phyloP scores from a whole-genome alignment of 2,329 filamentous ascomycete species.

The Fonsecaea pedrosoi region DNA sequence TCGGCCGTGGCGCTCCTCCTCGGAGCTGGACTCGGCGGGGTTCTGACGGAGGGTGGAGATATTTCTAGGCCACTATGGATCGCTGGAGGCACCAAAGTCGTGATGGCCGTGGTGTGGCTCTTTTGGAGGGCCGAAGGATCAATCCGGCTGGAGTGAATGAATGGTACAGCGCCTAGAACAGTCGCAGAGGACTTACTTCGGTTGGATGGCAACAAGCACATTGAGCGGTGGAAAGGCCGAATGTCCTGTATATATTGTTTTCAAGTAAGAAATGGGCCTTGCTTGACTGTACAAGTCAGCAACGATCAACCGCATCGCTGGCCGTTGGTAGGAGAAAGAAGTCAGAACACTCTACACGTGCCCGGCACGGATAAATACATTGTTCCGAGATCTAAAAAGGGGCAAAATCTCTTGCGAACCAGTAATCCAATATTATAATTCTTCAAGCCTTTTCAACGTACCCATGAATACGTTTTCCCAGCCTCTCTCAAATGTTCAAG shows the following conservation, averaged over 20 bases:
- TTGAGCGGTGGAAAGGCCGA: neutral
- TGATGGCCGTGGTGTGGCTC: slow-evolving; percentile 48
- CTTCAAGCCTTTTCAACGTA: neutral
- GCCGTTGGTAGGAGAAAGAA: neutral
- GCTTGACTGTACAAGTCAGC: neutral
- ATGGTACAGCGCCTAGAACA: neutral
- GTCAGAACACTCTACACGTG: neutral
- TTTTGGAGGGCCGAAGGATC: slow-evolving; percentile 45
- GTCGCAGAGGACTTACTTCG: neutral
- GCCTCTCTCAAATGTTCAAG: neutral
- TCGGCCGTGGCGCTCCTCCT: slow-evolving; percentile 47
- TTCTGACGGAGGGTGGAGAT: slow-evolving; percentile 49
- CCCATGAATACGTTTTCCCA: slow-evolving; percentile 15
- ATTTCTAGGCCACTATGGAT: slow-evolving; percentile 53
- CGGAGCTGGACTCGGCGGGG: slow-evolving; percentile 51
- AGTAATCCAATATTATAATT: neutral
- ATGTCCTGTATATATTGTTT: slow-evolving; percentile 1
- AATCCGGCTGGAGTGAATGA: slow-evolving; percentile 29
- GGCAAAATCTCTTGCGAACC: neutral
- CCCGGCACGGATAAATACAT: neutral
- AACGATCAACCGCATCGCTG: neutral
- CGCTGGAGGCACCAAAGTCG: slow-evolving; percentile 49
- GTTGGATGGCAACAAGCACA: neutral
- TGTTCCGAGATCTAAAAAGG: slow-evolving; percentile 2
- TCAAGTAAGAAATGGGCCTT: neutral